phyloP scores from a whole-genome alignment of 2,329 filamentous ascomycete species.

The Fusarium piperis region DNA sequence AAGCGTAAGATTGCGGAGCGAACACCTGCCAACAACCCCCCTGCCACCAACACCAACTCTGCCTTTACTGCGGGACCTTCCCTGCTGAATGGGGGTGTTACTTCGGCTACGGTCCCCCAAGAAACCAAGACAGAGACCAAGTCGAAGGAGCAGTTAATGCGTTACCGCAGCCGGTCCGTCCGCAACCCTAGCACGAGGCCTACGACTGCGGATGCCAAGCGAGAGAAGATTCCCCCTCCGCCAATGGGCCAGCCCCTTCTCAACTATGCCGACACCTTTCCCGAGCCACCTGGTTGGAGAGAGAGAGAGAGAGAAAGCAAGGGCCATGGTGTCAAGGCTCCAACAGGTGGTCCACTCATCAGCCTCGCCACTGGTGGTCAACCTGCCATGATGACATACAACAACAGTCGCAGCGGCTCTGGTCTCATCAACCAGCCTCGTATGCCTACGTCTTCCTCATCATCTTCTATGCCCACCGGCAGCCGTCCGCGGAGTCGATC shows the following conservation, averaged over 20 bases:
- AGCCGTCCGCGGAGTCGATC: conserved; percentile 42
- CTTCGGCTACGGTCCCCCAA: conserved; percentile 29
- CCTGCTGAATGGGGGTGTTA: conserved; percentile 58
- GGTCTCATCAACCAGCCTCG: conserved; percentile 32
- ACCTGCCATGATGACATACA: not conserved
- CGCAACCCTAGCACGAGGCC: conserved; percentile 31
- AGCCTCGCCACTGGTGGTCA: conserved; percentile 53
- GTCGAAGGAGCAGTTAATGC: conserved; percentile 50
- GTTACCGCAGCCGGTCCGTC: conserved; percentile 43
- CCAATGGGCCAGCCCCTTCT: conserved; percentile 67
- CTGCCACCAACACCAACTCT: conserved; percentile 13
- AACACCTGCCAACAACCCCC: conserved; percentile 44
- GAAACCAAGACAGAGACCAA: conserved; percentile 45
- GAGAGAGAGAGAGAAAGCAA: conserved; percentile 52
- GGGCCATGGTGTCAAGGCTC: conserved; percentile 57
- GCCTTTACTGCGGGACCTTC: conserved; percentile 67
- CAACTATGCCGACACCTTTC: conserved; percentile 70
- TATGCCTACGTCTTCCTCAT: conserved; percentile 23
- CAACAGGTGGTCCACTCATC: conserved; percentile 55
- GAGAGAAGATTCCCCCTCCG: conserved; percentile 33
- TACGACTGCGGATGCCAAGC: conserved; percentile 39
- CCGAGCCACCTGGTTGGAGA: conserved; percentile 68
- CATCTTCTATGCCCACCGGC: conserved; percentile 20
- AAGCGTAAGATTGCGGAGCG: conserved; percentile 51
- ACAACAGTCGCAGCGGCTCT: conserved; percentile 17